These are phyloP conservation scores for Westerdykella aurantiaca DNA, from an alignment of 2,329 filamentous ascomycete species.

Conservation along the genomic window DNA sequence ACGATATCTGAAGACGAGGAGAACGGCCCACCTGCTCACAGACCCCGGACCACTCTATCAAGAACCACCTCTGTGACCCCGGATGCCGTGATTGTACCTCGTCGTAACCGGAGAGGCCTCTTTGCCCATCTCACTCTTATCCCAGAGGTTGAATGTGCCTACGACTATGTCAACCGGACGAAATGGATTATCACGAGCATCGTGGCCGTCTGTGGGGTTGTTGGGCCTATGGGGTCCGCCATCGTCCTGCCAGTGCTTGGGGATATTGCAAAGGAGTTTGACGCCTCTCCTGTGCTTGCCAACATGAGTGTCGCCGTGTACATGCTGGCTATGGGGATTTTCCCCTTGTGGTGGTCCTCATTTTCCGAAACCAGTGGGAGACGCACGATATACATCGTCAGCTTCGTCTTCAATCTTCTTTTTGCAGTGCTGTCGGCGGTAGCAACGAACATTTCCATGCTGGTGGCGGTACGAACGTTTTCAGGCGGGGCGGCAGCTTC, in stretches of 20 bases:
- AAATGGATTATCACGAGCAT: conserved; percentile 83
- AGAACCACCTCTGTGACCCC: conserved; percentile 30
- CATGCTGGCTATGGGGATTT: conserved; percentile 40
- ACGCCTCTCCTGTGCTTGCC: conserved; percentile 29
- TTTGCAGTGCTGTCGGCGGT: conserved; percentile 32
- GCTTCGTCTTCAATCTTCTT: conserved; percentile 31
- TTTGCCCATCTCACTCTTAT: conserved; percentile 65
- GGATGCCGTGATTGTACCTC: conserved; percentile 46
- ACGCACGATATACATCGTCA: conserved; percentile 33
- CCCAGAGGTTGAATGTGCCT: conserved; percentile 72
- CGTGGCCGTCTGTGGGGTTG: conserved; percentile 69
- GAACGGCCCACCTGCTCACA: conserved; percentile 14
- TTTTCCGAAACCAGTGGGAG: conserved; percentile 34
- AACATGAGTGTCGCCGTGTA: conserved; percentile 39
- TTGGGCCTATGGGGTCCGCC: conserved; percentile 75
- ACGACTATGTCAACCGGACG: conserved; percentile 63
- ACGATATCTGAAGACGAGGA: conserved; percentile 13
- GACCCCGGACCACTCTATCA: conserved; percentile 16
- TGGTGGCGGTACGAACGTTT: conserved; percentile 32
- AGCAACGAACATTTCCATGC: conserved; percentile 33
- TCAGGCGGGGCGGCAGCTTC: conserved; percentile 35
- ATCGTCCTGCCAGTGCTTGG: conserved; percentile 62
- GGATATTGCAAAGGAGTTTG: conserved; percentile 29
- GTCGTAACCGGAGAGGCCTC: conserved; percentile 60
- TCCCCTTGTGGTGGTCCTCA: conserved; percentile 39